A percentile compares a stretch with the other conserved stretches of the same genome.
Conservation (phyloP, 148 eudicot species). For the Gaultheria prostrata region DNA sequence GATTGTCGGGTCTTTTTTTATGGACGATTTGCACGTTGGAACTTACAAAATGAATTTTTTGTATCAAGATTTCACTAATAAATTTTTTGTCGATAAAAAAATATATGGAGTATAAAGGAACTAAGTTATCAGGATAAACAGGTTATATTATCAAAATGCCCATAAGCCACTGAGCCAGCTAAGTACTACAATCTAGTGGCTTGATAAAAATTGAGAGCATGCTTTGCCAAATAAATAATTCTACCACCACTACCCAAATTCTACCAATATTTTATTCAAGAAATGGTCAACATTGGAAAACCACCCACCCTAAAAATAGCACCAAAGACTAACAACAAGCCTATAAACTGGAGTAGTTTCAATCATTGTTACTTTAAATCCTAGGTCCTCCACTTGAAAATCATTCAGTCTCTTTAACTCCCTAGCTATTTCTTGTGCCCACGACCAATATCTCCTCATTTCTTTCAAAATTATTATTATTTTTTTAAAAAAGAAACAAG, state of each 20-base stretch:
- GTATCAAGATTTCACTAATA: no score
- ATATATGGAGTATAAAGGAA: no score
- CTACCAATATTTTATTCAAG: neutral
- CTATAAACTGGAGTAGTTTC: neutral
- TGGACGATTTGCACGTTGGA: no score
- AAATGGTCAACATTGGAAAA: constrained; percentile 3
- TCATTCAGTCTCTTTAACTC: neutral
- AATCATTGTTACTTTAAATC: neutral
- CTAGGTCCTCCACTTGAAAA: constrained; percentile 12
- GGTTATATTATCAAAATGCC: neutral
- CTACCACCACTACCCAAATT: neutral
- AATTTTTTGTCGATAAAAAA: no score
- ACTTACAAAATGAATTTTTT: no score
- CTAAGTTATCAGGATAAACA: neutral
- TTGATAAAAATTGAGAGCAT: neutral
- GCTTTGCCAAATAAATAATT: neutral
- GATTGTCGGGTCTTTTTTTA: neutral
- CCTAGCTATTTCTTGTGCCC: constrained; percentile 14
- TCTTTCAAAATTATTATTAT: neutral
- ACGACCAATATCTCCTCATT: neutral
- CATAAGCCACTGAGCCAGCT: neutral
- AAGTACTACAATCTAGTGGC: neutral
- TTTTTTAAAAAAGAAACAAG: no score
- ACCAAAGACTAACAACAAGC: neutral
- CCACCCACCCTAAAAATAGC: neutral